Evolutionary conservation across 2,329 filamentous ascomycete genomes (phyloP).

Genomic region (Pseudogymnoascus sp.): DNA sequence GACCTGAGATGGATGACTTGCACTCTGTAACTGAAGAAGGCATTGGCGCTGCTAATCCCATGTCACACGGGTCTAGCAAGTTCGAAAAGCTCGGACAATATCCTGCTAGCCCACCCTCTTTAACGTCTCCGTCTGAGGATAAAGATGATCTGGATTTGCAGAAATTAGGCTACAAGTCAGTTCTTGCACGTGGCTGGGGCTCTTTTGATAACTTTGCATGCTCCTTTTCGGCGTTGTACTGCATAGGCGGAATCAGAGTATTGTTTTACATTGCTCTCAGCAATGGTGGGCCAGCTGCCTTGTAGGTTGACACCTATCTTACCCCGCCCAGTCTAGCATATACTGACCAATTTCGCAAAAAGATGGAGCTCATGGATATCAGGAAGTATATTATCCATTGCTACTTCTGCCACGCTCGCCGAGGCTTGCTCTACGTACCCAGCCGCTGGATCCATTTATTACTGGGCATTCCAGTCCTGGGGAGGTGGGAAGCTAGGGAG

Average conservation of each 20-base stretch:
- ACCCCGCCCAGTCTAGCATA: background rate
- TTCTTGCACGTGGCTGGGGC: slow-evolving; percentile 23
- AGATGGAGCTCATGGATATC: slow-evolving; percentile 13
- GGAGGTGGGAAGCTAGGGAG: slow-evolving; percentile 10
- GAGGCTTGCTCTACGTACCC: slow-evolving; percentile 27
- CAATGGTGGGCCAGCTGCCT: slow-evolving; percentile 19
- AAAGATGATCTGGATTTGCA: slow-evolving; percentile 24
- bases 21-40: background rate
- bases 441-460: slow-evolving; percentile 27
- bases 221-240: slow-evolving; percentile 24
- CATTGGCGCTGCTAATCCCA: background rate
- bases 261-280: slow-evolving; percentile 25
- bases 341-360: background rate
- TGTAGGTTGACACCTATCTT: background rate
- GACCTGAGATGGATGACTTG: background rate
- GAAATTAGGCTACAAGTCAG: slow-evolving; percentile 22
- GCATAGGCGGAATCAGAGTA: slow-evolving; percentile 25
- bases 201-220: slow-evolving; percentile 24
- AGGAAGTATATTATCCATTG: slow-evolving; percentile 13
- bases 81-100: background rate
- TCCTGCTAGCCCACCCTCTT: background rate
- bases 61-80: background rate
- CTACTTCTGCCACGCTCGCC: slow-evolving; percentile 26
- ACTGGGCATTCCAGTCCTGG: slow-evolving; percentile 27
- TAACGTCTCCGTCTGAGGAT: slow-evolving; percentile 11